Evolutionary conservation across 495 filamentous ascomycete genomes (phyloP), one percentile per base, ranked within the genome.

Genomic region (Penicillium longicatenatum): DNA sequence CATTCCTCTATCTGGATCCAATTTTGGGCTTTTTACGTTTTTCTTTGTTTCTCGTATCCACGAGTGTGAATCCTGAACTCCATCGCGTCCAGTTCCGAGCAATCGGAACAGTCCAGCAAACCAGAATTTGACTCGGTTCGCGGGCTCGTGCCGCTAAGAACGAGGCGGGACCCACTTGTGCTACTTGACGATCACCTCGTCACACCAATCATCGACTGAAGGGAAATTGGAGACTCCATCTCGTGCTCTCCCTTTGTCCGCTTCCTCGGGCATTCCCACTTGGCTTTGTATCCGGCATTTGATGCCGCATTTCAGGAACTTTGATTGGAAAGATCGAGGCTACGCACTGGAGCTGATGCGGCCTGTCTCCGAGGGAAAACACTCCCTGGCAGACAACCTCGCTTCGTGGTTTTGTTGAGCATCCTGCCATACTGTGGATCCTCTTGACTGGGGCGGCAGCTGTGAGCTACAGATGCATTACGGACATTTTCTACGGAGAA

Each of bases 151-250:
- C 62, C 62, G 45, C 42, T 57, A 53, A 55, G 46, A 58, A 67
- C 56, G 43, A 51, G 57, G 11, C 49, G 44, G 44, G 65, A 26
- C 35, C 59, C 63, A 60, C 57, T 52, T 22, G 20, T 42, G 20
- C 47, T 50, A 49, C 55, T 37, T 59, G 63, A 50, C 67, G 64
- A 69, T 69, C 67, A 54, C 52, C 21, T 55, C 59, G 30, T 65
- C 57, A 61, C 64, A 59, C 67, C 67, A 69, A 69, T 69, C 44
- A 48, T 9, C 42, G 37, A 30, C 17, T 47, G 14, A 4, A n/a
- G 48, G 64, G 64, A 69, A 67, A 69, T 69, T 67, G 57, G 59
- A 55, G 39, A 26, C 24, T 31, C 42, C 52, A 44, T 41, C 26
- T 54, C 24, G 14, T 42, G 50, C 33, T 37, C 39, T 51, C 31